A percentile compares a stretch with the other conserved stretches of the same genome.
These are phyloP conservation scores for Alternaria incomplexa DNA, from an alignment of 2,329 filamentous ascomycete genomes.

Conservation along the genomic window DNA sequence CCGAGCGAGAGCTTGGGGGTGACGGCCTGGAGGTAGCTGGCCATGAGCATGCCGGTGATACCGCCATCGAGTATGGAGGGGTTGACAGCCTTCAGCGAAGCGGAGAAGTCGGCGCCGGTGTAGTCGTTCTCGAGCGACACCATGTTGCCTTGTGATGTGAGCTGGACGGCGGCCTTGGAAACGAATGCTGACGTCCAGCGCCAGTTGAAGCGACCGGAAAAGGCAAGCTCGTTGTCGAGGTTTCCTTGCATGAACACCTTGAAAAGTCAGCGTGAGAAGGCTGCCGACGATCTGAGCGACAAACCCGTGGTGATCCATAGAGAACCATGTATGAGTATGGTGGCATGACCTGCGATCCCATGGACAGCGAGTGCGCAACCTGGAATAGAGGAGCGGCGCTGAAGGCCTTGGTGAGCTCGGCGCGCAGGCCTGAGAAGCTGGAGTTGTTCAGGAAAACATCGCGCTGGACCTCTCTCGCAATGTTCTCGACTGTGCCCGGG, in stretches of 20 bases:
- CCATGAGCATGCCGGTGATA: slow-evolving; percentile 92
- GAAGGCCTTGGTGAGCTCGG: slow-evolving; percentile 96
- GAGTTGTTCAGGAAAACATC: slow-evolving; percentile 96
- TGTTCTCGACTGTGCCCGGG: slow-evolving; percentile 88
- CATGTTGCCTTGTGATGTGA: slow-evolving; percentile 86
- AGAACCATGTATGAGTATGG: slow-evolving; percentile 95
- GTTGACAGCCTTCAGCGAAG: slow-evolving; percentile 91
- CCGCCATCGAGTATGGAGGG: slow-evolving; percentile 93
- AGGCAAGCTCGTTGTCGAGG: slow-evolving; percentile 87
- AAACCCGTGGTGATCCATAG: slow-evolving; percentile 90
- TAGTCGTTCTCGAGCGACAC: slow-evolving; percentile 96
- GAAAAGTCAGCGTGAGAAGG: slow-evolving; percentile 25
- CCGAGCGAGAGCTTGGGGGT: slow-evolving; percentile 87
- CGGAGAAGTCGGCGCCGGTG: slow-evolving; percentile 89
- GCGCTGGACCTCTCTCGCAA: slow-evolving; percentile 90
- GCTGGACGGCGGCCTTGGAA: slow-evolving; percentile 86
- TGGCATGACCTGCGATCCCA: slow-evolving; percentile 86
- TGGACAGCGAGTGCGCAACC: slow-evolving; percentile 94
- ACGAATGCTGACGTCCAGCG: slow-evolving; percentile 81
- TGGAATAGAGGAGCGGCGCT: slow-evolving; percentile 94
- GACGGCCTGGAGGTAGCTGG: slow-evolving; percentile 91
- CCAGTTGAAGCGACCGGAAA: slow-evolving; percentile 91
- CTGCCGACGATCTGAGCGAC: slow-evolving; percentile 37
- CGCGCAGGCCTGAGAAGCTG: slow-evolving; percentile 94
- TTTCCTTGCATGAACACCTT: slow-evolving; percentile 96